Conservation (phyloP, 208 protist genomes). For the Acanthamoeba castellanii region DNA sequence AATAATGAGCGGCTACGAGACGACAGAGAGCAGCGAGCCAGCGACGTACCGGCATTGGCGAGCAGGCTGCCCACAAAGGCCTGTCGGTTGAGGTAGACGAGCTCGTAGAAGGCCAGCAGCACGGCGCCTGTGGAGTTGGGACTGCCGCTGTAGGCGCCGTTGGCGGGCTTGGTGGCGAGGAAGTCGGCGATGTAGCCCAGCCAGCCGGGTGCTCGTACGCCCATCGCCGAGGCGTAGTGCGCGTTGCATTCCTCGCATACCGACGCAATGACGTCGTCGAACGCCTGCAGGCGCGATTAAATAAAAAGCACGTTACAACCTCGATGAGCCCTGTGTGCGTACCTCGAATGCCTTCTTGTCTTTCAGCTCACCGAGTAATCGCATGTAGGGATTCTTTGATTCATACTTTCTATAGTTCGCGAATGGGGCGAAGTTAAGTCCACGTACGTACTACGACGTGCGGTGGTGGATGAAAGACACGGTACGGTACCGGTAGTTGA, state of each 20-base stretch:
- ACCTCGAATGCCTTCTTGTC: constrained; percentile 44
- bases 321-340: background rate
- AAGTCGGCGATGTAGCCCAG: constrained; percentile 24
- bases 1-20: too few relatives aligned
- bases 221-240: constrained; percentile 37
- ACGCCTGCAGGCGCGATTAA: background rate
- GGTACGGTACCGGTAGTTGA: constrained; percentile 9
- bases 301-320: too few relatives aligned
- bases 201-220: background rate
- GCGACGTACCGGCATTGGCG: constrained; percentile 4
- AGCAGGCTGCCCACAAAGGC: constrained; percentile 37
- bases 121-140: constrained; percentile 64
- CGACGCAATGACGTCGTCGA: constrained; percentile 38
- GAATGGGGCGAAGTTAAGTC: too few relatives aligned
- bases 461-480: too few relatives aligned
- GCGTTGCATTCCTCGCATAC: constrained; percentile 53
- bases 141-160: constrained; percentile 14
- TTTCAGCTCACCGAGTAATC: constrained; percentile 14
- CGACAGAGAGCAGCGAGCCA: background rate
- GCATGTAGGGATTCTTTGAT: constrained; percentile 71
- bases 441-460: background rate
- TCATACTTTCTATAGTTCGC: constrained; percentile 14
- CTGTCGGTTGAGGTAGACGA: constrained; percentile 62
- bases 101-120: constrained; percentile 64
- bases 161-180: background rate